Base-by-base conservation (phyloP, 2,329 filamentous ascomycete species). In the Claviceps africana region DNA sequence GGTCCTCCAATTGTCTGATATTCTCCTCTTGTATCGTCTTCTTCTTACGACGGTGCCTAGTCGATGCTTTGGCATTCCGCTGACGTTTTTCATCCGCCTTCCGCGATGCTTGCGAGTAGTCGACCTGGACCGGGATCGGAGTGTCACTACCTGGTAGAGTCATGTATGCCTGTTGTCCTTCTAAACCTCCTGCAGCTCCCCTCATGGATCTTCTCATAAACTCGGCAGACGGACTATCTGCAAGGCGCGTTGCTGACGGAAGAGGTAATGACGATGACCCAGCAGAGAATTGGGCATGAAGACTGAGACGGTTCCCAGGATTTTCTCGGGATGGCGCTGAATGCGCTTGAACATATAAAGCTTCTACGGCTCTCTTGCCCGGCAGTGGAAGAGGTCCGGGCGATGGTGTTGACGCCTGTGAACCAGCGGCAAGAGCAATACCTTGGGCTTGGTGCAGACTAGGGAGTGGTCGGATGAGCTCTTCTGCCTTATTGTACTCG, bases 11-110 rank as follows among this genome's bases (percentile, higher is more conserved):
- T 48, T 78, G 83, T 51, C 77, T 75, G 17, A 79, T 79, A 53
- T 83, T 84, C 64, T 88, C 84, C 59, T 79, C 79, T 64, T 91
- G 86, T 64, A 85, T 83, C 61, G 89, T 86, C 69, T 94, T 94
- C 62, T 88, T 82, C 54, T 89, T 78, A 62, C 83, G 81, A 52
- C 88, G 79, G 58, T 94, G 93, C 54, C 88, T 78, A 47, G 87
- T 87, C 53, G 88, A 94, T 6, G 88, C 88, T 47, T 86, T 86
- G 42, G 88, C 88, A 62, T 95, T 95, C 50, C 88, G 79, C 65
- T 85, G 83, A 52, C 88, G 77, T 69, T 93, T 95, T 66, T 94
- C 87, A 61, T 93, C 86, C 40, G 87, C 86, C 60, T 87, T 81
- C 58, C 83, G 84, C 13, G 88, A 94, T 13, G 85, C 88, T 60